Conservation (phyloP, 2,329 filamentous ascomycete genomes). For the Cytospora piceicola region DNA sequence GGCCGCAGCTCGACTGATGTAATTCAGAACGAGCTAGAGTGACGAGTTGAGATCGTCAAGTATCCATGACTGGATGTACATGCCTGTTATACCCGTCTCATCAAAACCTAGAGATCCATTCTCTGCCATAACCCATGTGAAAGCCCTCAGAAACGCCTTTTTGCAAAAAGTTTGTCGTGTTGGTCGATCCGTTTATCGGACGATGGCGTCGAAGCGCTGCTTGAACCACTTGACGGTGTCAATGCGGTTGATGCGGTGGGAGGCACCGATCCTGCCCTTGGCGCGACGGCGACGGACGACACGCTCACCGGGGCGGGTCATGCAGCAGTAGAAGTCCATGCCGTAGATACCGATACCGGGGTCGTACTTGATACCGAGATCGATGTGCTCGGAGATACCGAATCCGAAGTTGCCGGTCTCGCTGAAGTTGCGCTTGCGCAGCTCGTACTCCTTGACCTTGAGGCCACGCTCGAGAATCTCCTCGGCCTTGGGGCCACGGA, state of each 20-base stretch:
- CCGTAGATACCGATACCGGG: conserved; percentile 98
- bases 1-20: conserved; percentile 67
- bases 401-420: conserved; percentile 99
- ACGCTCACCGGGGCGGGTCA: conserved; percentile 98
- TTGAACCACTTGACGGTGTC: conserved; percentile 98
- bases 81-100: conserved; percentile 39
- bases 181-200: conserved; percentile 72
- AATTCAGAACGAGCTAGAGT: conserved; percentile 56
- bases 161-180: conserved; percentile 29
- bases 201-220: conserved; percentile 93
- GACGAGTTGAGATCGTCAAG: conserved; percentile 50
- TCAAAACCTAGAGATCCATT: conserved; percentile 34
- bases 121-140: conserved; percentile 33
- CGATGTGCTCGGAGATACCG: conserved; percentile 99
- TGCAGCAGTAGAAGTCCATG: conserved; percentile 99
- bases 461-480: conserved; percentile 99
- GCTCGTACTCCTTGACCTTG: conserved; percentile 99
- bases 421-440: conserved; percentile 99
- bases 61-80: conserved; percentile 46
- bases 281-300: conserved; percentile 92
- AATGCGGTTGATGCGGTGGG: conserved; percentile 89
- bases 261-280: conserved; percentile 83
- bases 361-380: conserved; percentile 99
- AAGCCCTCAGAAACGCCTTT: conserved; percentile 37
- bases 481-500: conserved; percentile 96